A percentile compares a stretch with the other conserved stretches of the same genome.
Conservation (phyloP, 2,329 filamentous ascomycete species). For the Volutella citrinella region DNA sequence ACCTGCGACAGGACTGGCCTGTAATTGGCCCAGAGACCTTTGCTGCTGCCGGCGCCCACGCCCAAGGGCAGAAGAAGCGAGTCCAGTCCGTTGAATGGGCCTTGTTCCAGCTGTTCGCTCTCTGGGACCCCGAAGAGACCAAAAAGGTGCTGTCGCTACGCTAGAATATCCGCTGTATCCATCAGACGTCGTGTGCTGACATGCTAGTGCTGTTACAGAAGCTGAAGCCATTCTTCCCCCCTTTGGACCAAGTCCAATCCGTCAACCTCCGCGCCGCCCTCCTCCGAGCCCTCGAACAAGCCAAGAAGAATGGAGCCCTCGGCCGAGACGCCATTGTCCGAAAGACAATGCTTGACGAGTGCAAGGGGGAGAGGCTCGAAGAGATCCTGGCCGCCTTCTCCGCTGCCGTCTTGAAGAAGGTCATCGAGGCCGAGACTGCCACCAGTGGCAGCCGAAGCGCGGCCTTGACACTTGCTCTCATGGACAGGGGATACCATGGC, state of each 20-base stretch:
- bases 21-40: slow-evolving; percentile 69
- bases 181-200: no score
- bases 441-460: slow-evolving; percentile 41
- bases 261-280: slow-evolving; percentile 84
- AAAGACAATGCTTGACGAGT: slow-evolving; percentile 97
- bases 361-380: slow-evolving; percentile 85
- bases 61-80: slow-evolving; percentile 76
- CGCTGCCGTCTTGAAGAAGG: slow-evolving; percentile 73
- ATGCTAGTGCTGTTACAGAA: slow-evolving; percentile 69
- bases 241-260: slow-evolving; percentile 85
- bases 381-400: slow-evolving; percentile 85
- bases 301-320: slow-evolving; percentile 83
- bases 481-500: slow-evolving; percentile 55
- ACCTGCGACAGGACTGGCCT: slow-evolving; percentile 76
- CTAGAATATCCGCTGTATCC: no score
- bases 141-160: no score
- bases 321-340: slow-evolving; percentile 77
- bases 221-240: slow-evolving; percentile 86
- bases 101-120: slow-evolving; percentile 78
- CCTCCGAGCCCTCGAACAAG: slow-evolving; percentile 74
- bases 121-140: slow-evolving; percentile 79
- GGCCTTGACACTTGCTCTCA: slow-evolving; percentile 54
- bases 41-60: slow-evolving; percentile 55
- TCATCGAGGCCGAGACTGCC: slow-evolving; percentile 44
- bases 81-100: slow-evolving; percentile 86